Percentiles rank a stretch among this genome's conserved stretches.
Conservation (phyloP, 1,284 basidiomycete genomes). For the Polyporus tsugae region DNA sequence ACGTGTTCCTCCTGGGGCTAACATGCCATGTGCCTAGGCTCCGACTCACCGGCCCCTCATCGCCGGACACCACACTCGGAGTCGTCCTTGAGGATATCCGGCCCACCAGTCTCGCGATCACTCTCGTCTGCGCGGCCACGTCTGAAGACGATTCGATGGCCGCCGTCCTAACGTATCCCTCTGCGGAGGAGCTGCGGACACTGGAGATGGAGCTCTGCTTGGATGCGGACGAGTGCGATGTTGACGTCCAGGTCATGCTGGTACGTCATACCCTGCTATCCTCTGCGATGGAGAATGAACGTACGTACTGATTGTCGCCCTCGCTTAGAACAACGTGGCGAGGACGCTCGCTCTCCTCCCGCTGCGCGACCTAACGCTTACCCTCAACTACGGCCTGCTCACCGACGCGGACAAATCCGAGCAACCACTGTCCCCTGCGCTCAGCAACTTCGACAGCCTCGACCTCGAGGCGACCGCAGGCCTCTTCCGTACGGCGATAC, state of each 20-base stretch:
- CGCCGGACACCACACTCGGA: background rate
- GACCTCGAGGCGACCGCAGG: background rate
- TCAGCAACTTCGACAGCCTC: background rate
- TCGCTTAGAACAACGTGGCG: slow-evolving; percentile 11
- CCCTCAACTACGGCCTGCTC: slow-evolving; percentile 19
- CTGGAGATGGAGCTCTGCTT: slow-evolving; percentile 21
- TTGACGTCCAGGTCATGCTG: background rate
- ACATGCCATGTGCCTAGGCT: background rate
- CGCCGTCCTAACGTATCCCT: background rate
- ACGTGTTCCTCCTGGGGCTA: background rate
- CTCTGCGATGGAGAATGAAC: background rate
- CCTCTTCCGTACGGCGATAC: slow-evolving; percentile 5
- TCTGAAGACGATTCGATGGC: background rate
- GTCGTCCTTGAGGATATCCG: background rate
- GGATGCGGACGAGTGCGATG: slow-evolving; percentile 9
- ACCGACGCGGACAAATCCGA: background rate
- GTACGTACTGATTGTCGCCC: background rate
- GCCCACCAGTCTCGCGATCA: background rate
- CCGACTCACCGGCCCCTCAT: background rate
- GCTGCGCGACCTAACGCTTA: slow-evolving; percentile 16
- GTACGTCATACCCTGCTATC: background rate
- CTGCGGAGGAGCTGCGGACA: slow-evolving; percentile 5
- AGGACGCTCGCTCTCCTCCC: background rate
- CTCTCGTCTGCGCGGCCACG: background rate
- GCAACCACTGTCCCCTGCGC: background rate